Evolutionary conservation across 2,329 filamentous ascomycete genomes (phyloP), one percentile per base, ranked within the genome.

Genomic region (Penicillium griseofulvum): DNA sequence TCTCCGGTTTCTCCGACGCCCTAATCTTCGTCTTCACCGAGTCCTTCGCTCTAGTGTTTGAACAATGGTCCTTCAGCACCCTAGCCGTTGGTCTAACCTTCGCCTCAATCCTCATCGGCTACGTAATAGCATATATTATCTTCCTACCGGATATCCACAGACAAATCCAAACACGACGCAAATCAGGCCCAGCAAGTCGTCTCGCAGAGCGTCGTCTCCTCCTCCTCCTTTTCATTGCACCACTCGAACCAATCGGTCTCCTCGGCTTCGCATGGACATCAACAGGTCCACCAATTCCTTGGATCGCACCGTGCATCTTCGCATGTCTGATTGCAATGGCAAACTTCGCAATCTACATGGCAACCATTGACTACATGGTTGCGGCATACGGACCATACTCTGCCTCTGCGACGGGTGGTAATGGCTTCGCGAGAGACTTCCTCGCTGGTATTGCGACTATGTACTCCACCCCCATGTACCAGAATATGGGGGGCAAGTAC

Each of bases 21-120:
- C 81, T 91, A 4, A 90, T 90, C 72, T 91, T 90, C 76, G 89
- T 88, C 78, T 89, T 88, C 69, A 84, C 90, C 51, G 86, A 90
- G 68, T 87, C 84, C 0, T 91, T 89, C 62, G 73, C 76, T 0
- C 77, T 89, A 2, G 87, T 91, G 2, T 88, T 89, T 64, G 72
- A 76, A 16, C 85, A 89, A 65, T 90, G 86, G 85, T 64, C 74
- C 38, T 90, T 90, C 65, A 71, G 69, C 33, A 78, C 79, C 9
- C 71, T 85, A 5, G 70, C 80, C 12, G 73, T 85, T 1, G 86
- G 85, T 1, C 72, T 88, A 9, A 71, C 82, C 2, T 89, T 89
- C 68, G 77, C 87, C 24, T 80, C 87, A 2, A 84, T 89, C 28
- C 78, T 87, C 16, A 61, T 89, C 34, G 87, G 87, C 2, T 90